Conservation (phyloP, 2,329 filamentous ascomycete species). For the Beauveria brongniartii region DNA sequence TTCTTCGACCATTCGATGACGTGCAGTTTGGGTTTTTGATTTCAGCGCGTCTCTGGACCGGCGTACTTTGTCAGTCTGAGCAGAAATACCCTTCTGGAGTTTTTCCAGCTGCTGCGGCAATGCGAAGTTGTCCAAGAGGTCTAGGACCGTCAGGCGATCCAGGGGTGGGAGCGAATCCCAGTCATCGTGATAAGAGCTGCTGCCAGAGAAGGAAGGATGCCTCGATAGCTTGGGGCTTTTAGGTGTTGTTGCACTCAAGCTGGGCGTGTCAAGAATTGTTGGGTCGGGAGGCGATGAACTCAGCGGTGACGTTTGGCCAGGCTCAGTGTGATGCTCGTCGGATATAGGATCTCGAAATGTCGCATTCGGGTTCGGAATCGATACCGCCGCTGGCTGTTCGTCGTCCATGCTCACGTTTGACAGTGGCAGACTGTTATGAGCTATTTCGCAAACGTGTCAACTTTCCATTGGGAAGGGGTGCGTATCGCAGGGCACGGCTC, state of each 20-base stretch:
- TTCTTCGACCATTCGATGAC: slow-evolving; percentile 83
- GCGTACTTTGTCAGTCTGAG: slow-evolving; percentile 77
- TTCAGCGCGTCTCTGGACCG: slow-evolving; percentile 75
- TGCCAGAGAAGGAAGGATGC: slow-evolving; percentile 73
- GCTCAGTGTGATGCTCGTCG: slow-evolving; percentile 32
- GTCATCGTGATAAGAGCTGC: slow-evolving; percentile 79
- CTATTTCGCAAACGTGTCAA: not conserved
- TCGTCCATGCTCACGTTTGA: slow-evolving; percentile 20
- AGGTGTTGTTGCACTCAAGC: slow-evolving; percentile 36
- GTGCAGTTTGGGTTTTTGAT: slow-evolving; percentile 67
- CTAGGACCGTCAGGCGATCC: slow-evolving; percentile 84
- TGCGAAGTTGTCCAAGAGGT: slow-evolving; percentile 89
- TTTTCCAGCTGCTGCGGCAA: slow-evolving; percentile 86
- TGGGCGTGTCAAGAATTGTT: slow-evolving; percentile 39
- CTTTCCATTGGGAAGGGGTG: not conserved
- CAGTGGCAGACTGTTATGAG: not conserved
- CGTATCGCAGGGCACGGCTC: not conserved
- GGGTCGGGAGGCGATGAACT: slow-evolving; percentile 36
- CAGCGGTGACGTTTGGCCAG: slow-evolving; percentile 32
- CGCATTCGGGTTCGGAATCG: slow-evolving; percentile 22
- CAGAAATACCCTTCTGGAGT: slow-evolving; percentile 72
- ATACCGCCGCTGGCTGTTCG: not conserved
- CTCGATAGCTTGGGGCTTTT: slow-evolving; percentile 59
- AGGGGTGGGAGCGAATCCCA: slow-evolving; percentile 82
- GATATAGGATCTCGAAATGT: slow-evolving; percentile 31